Conservation (phyloP, 768 basidiomycete genomes). For the Leccinum barrowsii region DNA sequence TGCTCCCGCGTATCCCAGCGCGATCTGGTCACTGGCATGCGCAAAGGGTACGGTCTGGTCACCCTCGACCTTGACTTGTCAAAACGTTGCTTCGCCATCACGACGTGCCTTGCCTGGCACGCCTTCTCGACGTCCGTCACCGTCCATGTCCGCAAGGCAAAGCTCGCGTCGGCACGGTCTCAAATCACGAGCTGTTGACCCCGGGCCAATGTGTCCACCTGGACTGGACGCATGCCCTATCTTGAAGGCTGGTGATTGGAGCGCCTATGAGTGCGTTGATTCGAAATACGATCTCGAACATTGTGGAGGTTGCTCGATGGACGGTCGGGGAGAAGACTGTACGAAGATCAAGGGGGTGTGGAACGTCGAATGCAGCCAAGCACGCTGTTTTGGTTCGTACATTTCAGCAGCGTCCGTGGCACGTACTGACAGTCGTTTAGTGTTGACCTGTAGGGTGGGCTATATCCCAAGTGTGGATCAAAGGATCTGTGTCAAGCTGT, state of each 20-base stretch:
- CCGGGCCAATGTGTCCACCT: constrained; percentile 42
- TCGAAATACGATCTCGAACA: constrained; percentile 57
- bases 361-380: constrained; percentile 67
- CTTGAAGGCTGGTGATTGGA: constrained; percentile 32
- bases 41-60: constrained; percentile 45
- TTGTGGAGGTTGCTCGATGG: constrained; percentile 71
- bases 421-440: constrained; percentile 1
- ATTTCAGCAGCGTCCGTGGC: background rate
- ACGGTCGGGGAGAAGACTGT: constrained; percentile 69
- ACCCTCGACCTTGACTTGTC: constrained; percentile 39
- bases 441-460: constrained; percentile 12
- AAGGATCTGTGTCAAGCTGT: constrained; percentile 13
- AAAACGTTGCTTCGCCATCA: constrained; percentile 29
- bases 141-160: constrained; percentile 31
- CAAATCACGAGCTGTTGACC: constrained; percentile 32
- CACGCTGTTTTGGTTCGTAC: constrained; percentile 48
- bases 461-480: constrained; percentile 13
- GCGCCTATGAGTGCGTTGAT: constrained; percentile 65
- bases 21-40: constrained; percentile 29
- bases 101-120: background rate
- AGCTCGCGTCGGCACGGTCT: constrained; percentile 25
- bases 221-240: constrained; percentile 58
- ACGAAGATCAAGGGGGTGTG: constrained; percentile 59
- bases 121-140: constrained; percentile 31
- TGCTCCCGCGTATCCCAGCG: constrained; percentile 11